phyloP scores from a whole-genome alignment of 345 rosid genomes.

The Eucalyptus regnans region DNA sequence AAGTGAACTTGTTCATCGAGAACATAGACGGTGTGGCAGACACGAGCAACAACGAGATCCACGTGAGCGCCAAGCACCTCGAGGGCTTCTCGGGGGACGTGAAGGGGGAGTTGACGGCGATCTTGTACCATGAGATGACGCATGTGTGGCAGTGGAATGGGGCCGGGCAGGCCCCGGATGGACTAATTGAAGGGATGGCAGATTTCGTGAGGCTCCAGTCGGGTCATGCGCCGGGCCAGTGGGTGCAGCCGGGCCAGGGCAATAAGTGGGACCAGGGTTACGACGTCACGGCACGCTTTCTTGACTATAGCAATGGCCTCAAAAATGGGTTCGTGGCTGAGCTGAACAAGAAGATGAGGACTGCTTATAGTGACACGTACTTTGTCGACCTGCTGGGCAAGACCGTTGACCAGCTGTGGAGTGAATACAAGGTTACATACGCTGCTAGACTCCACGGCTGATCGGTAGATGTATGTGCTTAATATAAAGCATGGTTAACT shows the following conservation, averaged over 20 bases:
- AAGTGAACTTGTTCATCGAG: slow-evolving; percentile 20
- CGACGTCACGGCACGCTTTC: slow-evolving; percentile 58
- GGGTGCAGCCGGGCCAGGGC: slow-evolving; percentile 59
- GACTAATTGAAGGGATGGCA: slow-evolving; percentile 57
- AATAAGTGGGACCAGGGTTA: slow-evolving; percentile 64
- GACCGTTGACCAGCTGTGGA: slow-evolving; percentile 50
- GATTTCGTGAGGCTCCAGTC: slow-evolving; percentile 66
- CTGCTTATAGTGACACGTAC: slow-evolving; percentile 21
- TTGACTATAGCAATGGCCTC: slow-evolving; percentile 49
- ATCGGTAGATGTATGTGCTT: not conserved
- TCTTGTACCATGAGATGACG: slow-evolving; percentile 55
- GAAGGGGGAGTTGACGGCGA: slow-evolving; percentile 30
- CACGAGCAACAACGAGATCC: slow-evolving; percentile 12
- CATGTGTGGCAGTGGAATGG: slow-evolving; percentile 78
- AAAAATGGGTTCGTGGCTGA: slow-evolving; percentile 57
- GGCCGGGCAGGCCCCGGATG: slow-evolving; percentile 23
- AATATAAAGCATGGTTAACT: not conserved
- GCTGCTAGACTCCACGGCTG: not conserved
- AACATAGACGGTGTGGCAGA: slow-evolving; percentile 9
- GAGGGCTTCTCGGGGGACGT: slow-evolving; percentile 23
- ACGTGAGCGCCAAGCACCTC: slow-evolving; percentile 13
- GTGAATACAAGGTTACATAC: slow-evolving; percentile 59
- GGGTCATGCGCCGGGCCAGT: slow-evolving; percentile 26
- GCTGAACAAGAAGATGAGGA: slow-evolving; percentile 54
- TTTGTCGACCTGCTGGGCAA: slow-evolving; percentile 49